Percentiles rank a stretch among this genome's conserved stretches.
Conservation (phyloP, 768 basidiomycete species). For the Phaeotremella skinneri region DNA sequence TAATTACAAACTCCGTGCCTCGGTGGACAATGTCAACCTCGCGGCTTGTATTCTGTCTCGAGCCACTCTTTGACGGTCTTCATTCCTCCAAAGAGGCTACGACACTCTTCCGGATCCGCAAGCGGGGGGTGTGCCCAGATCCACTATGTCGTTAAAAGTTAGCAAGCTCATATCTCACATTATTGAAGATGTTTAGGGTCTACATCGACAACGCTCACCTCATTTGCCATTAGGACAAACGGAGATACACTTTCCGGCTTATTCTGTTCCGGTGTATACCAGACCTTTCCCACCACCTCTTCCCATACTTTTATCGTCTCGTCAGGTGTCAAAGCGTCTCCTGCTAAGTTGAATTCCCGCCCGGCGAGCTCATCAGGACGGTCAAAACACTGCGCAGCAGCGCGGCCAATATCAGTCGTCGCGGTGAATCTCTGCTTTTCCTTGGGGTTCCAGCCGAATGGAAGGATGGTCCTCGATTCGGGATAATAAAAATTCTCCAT, state of each 20-base stretch:
- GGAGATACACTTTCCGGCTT: background rate
- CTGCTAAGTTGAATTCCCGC: conserved; percentile 13
- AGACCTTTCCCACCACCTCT: conserved; percentile 1
- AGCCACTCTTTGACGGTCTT: background rate
- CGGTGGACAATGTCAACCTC: conserved; percentile 65
- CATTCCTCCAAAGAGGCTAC: background rate
- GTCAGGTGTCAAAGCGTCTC: conserved; percentile 13
- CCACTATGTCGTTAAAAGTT: conserved; percentile 1
- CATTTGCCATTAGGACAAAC: background rate
- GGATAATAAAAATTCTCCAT: background rate
- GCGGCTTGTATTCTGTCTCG: conserved; percentile 1
- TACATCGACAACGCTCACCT: background rate
- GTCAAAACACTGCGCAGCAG: conserved; percentile 14
- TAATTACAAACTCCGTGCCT: background rate
- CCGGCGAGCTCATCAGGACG: conserved; percentile 10
- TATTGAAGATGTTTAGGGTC: background rate
- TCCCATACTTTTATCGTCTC: conserved; percentile 13
- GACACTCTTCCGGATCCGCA: background rate
- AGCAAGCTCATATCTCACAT: background rate
- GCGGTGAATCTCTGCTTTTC: conserved; percentile 14
- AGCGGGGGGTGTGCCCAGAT: background rate
- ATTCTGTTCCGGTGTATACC: background rate
- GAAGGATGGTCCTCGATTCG: background rate
- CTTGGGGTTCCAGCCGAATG: conserved; percentile 6
- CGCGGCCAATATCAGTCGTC: conserved; percentile 15